Evolutionary conservation across 768 basidiomycete genomes (phyloP).

Genomic region (Tricholomella constricta): DNA sequence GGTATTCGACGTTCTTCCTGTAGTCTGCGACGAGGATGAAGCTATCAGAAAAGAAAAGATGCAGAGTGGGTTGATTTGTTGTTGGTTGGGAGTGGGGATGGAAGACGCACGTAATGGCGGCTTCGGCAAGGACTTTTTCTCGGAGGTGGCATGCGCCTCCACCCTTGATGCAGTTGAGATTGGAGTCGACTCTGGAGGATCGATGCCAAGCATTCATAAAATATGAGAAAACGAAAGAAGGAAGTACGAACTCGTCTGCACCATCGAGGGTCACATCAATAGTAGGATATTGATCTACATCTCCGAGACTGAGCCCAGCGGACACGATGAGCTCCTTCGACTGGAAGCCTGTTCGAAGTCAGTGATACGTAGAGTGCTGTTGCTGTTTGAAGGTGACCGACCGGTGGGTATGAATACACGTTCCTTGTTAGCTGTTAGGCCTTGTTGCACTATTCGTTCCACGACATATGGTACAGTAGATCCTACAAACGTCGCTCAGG

Average conservation of each 20-base stretch:
- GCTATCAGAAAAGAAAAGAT: conserved; percentile 40
- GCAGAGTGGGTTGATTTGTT: conserved; percentile 3
- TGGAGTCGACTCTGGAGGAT: conserved; percentile 69
- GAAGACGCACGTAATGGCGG: conserved; percentile 72
- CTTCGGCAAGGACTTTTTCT: conserved; percentile 97
- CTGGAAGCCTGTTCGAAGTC: conserved; percentile 70
- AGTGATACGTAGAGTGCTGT: not conserved
- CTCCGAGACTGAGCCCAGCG: conserved; percentile 76
- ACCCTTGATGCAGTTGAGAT: conserved; percentile 94
- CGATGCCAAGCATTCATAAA: not conserved
- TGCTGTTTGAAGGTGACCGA: conserved; percentile 25
- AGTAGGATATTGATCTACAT: conserved; percentile 83
- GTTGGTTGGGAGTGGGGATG: conserved; percentile 1
- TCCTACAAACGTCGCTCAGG: conserved; percentile 42
- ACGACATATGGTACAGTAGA: conserved; percentile 97
- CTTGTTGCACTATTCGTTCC: conserved; percentile 89
- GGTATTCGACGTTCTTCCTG: conserved; percentile 83
- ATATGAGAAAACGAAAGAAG: not conserved
- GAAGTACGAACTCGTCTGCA: conserved; percentile 81
- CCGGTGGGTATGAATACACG: conserved; percentile 92
- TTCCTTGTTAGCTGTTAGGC: conserved; percentile 67
- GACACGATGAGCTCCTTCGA: conserved; percentile 92
- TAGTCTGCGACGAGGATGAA: conserved; percentile 95
- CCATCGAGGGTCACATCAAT: conserved; percentile 99
- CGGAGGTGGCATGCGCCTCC: conserved; percentile 96